A percentile compares a stretch with the other conserved stretches of the same genome.
Conservation (phyloP, 2,329 filamentous ascomycete genomes). For the Colletotrichum sp. region DNA sequence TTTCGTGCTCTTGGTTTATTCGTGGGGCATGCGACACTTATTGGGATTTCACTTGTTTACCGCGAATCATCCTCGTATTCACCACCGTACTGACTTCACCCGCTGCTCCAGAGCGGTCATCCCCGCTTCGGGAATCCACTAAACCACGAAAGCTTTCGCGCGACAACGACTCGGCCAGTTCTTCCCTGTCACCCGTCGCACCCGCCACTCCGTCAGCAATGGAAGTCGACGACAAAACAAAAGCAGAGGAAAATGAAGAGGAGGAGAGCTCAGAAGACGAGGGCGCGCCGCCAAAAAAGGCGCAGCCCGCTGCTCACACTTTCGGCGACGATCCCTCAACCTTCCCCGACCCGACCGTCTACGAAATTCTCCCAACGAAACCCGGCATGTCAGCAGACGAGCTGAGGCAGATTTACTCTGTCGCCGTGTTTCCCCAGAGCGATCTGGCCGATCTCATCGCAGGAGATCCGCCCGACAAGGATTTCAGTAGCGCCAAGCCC, state of each 20-base stretch:
- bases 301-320: conserved; percentile 79
- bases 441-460: conserved; percentile 87
- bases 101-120: conserved; percentile 52
- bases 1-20: neutral
- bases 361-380: conserved; percentile 82
- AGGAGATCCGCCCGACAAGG: conserved; percentile 88
- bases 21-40: conserved; percentile 5
- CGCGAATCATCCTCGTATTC: conserved; percentile 1
- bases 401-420: conserved; percentile 85
- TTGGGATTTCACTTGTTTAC: neutral
- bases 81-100: conserved; percentile 12
- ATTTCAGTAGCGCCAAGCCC: conserved; percentile 94
- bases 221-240: conserved; percentile 59
- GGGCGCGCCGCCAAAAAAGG: conserved; percentile 64
- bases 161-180: conserved; percentile 61
- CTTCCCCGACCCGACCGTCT: conserved; percentile 91
- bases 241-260: conserved; percentile 42
- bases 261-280: conserved; percentile 64
- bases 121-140: conserved; percentile 54
- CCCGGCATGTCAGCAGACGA: conserved; percentile 84
- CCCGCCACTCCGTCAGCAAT: conserved; percentile 58
- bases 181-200: conserved; percentile 63
- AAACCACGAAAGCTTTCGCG: conserved; percentile 58
- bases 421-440: conserved; percentile 79
- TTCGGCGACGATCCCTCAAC: conserved; percentile 92